A percentile compares a stretch with the other conserved stretches of the same genome.
Evolutionary conservation across 116 monocot genomes (phyloP).

Genomic region (Trichopus zeylanicus): DNA sequence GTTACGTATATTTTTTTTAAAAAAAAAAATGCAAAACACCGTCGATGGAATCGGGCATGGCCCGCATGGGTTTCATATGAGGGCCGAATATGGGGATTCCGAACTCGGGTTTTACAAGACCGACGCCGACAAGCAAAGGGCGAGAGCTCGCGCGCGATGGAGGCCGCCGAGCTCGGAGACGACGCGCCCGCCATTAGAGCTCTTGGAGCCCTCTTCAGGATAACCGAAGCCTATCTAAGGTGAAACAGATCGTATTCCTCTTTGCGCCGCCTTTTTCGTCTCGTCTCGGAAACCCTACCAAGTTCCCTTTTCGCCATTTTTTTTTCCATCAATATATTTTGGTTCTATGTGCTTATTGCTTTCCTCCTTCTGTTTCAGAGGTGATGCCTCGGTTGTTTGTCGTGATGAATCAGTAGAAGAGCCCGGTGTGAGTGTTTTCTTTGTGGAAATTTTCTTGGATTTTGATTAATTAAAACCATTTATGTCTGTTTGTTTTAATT

Average conservation of each 20-base stretch:
- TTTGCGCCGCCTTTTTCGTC: background rate
- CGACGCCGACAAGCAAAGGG: too few relatives aligned
- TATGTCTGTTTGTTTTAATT: background rate
- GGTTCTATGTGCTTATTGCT: too few relatives aligned
- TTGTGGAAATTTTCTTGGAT: background rate
- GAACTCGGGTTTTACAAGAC: too few relatives aligned
- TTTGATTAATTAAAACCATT: too few relatives aligned
- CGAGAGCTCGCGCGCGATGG: too few relatives aligned
- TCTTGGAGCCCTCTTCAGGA: conserved; percentile 12
- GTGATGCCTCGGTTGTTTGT: background rate
- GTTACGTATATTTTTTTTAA: too few relatives aligned
- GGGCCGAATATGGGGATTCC: too few relatives aligned
- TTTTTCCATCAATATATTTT: too few relatives aligned
- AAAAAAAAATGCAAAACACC: too few relatives aligned
- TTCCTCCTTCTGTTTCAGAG: background rate
- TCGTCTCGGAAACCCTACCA: background rate
- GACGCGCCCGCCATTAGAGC: conserved; percentile 5
- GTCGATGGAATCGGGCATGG: too few relatives aligned
- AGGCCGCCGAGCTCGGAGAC: background rate
- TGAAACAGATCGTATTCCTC: background rate
- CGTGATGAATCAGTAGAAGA: background rate
- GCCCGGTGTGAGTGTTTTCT: background rate
- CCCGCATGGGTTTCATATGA: too few relatives aligned
- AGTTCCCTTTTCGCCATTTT: too few relatives aligned
- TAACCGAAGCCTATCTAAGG: conserved; percentile 13